phyloP scores from a whole-genome alignment of 179 eudicot genomes.

The Dionaea muscipula region DNA sequence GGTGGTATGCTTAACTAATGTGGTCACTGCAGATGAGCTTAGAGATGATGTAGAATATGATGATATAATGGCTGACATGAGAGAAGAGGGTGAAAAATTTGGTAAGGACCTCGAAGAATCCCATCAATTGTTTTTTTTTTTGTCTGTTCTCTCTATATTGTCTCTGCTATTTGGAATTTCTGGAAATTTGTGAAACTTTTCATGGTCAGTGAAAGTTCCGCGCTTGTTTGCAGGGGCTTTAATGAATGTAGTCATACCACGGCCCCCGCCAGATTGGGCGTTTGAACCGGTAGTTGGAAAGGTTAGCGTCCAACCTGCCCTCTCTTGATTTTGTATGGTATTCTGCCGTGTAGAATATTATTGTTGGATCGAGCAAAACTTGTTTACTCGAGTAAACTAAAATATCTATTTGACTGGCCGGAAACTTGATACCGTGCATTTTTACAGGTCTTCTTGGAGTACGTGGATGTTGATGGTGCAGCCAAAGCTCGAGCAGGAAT shows the following conservation, averaged over 20 bases:
- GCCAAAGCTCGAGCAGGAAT: slow-evolving; percentile 35
- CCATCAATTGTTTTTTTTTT: neutral
- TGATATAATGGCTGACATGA: slow-evolving; percentile 15
- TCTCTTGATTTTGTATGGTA: neutral
- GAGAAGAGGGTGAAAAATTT: slow-evolving; percentile 13
- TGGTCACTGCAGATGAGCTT: slow-evolving; percentile 12
- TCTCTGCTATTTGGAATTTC: neutral
- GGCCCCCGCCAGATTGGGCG: slow-evolving; percentile 30
- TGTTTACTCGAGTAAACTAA: neutral
- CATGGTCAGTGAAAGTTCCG: neutral
- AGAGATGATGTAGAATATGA: slow-evolving; percentile 14
- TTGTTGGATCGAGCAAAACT: too few species aligned
- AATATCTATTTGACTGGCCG: too few species aligned
- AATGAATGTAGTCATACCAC: slow-evolving; percentile 35
- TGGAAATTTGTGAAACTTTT: neutral
- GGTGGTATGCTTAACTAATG: slow-evolving; percentile 16
- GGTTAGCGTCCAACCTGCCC: slow-evolving; percentile 9
- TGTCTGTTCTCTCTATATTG: neutral
- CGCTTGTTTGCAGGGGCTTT: slow-evolving; percentile 21
- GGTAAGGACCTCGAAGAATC: slow-evolving; percentile 2
- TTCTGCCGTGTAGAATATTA: neutral
- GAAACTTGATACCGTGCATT: too few species aligned
- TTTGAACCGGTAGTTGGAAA: slow-evolving; percentile 36
- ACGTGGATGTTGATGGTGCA: slow-evolving; percentile 29
- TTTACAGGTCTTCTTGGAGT: slow-evolving; percentile 39